Evolutionary conservation across 176 grass and related monocot species (phyloP).

Genomic region (Olyra latifolia): DNA sequence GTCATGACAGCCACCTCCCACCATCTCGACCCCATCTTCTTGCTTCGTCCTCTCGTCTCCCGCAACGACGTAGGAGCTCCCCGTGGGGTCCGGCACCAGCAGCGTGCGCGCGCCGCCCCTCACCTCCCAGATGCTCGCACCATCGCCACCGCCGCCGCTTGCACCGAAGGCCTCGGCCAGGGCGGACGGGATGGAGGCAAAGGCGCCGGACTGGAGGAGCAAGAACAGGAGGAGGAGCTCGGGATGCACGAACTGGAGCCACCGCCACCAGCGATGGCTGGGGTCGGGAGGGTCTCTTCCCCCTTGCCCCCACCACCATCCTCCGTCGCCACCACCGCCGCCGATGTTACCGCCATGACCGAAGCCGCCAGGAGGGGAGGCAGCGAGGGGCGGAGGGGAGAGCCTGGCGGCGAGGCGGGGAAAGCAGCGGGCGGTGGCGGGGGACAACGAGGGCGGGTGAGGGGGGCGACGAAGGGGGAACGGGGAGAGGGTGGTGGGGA

Average conservation of each 20-base stretch:
- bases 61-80: slow-evolving; percentile 36
- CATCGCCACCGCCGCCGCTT: not conserved
- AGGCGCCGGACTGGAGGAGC: slow-evolving; percentile 43
- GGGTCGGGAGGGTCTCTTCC: slow-evolving; percentile 33
- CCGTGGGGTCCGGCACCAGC: slow-evolving; percentile 35
- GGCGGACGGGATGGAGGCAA: slow-evolving; percentile 29
- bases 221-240: slow-evolving; percentile 37
- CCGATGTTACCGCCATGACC: slow-evolving; percentile 18
- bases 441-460: not conserved
- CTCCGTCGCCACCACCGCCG: not conserved
- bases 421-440: not conserved
- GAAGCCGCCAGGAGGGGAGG: slow-evolving; percentile 27
- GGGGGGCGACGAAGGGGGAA: not conserved
- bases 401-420: slow-evolving; percentile 9
- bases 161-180: slow-evolving; percentile 44
- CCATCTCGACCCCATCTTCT: not conserved
- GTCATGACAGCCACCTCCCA: not conserved
- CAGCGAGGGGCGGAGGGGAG: slow-evolving; percentile 2
- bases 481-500: slow-evolving; percentile 9
- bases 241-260: slow-evolving; percentile 42
- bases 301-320: slow-evolving; percentile 26
- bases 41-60: slow-evolving; percentile 10
- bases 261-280: slow-evolving; percentile 14
- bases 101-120: slow-evolving; percentile 51
- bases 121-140: slow-evolving; percentile 58